These are phyloP conservation scores for Baorangia bicolor DNA, from an alignment of 768 basidiomycete species.

Conservation along the genomic window DNA sequence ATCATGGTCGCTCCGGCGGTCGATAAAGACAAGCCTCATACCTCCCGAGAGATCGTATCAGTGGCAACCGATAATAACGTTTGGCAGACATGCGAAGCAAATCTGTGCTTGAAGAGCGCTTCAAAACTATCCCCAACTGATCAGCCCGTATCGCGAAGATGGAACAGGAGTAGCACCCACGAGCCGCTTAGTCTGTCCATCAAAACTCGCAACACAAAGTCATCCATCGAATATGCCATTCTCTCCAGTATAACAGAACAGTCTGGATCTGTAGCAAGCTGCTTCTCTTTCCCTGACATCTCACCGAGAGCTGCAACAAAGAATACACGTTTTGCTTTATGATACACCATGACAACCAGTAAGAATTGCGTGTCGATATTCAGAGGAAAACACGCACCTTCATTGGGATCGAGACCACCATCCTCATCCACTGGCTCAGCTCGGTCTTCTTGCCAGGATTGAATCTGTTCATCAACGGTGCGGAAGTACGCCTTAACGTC, in stretches of 20 bases:
- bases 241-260: conserved; percentile 89
- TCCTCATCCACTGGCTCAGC: conserved; percentile 42
- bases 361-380: background rate
- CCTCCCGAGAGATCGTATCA: conserved; percentile 71
- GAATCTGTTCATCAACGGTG: conserved; percentile 83
- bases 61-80: conserved; percentile 72
- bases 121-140: conserved; percentile 48
- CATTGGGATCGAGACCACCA: conserved; percentile 62
- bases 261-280: conserved; percentile 90
- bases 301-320: conserved; percentile 81
- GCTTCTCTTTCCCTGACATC: conserved; percentile 84
- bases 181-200: conserved; percentile 84
- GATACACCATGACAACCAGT: background rate
- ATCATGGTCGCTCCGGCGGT: background rate
- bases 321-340: conserved; percentile 70
- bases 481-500: conserved; percentile 93
- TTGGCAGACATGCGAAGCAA: conserved; percentile 95
- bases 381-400: conserved; percentile 46
- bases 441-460: conserved; percentile 72
- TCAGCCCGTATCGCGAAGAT: conserved; percentile 6
- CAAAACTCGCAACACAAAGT: conserved; percentile 91
- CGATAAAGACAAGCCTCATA: conserved; percentile 24
- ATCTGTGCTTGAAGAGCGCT: conserved; percentile 70
- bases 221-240: conserved; percentile 91
- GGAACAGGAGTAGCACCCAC: conserved; percentile 49